Percentiles rank a stretch among this genome's conserved stretches.
phyloP scores from a whole-genome alignment of 768 basidiomycete genomes.

The Psilocybe azurescens region DNA sequence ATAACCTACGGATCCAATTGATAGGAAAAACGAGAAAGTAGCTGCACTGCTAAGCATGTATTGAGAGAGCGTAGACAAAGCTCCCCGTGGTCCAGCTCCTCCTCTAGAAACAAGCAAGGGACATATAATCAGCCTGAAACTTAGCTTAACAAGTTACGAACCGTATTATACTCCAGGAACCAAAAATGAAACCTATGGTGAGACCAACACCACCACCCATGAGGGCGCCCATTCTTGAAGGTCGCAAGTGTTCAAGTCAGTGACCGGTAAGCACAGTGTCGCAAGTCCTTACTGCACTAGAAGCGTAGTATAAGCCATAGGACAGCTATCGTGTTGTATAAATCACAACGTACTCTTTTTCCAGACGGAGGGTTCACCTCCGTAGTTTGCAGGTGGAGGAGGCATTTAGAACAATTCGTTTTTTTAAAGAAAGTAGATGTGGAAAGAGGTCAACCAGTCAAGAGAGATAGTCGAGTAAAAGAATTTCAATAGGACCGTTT shows the following conservation, averaged over 20 bases:
- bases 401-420: slow-evolving; percentile 22
- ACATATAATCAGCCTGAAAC: slow-evolving; percentile 3
- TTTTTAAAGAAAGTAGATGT: slow-evolving; percentile 5
- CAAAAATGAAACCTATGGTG: slow-evolving; percentile 97
- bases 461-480: slow-evolving; percentile 13
- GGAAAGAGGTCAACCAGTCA: slow-evolving; percentile 2
- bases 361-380: slow-evolving; percentile 73
- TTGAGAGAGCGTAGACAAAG: slow-evolving; percentile 90
- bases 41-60: slow-evolving; percentile 99
- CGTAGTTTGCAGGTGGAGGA: slow-evolving; percentile 40
- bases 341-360: slow-evolving; percentile 64
- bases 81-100: slow-evolving; percentile 91
- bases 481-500: slow-evolving; percentile 6
- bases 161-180: slow-evolving; percentile 91
- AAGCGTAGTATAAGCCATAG: not conserved
- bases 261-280: not conserved
- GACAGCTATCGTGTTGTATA: not conserved
- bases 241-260: not conserved
- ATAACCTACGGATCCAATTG: slow-evolving; percentile 82
- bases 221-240: slow-evolving; percentile 86
- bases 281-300: slow-evolving; percentile 7
- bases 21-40: slow-evolving; percentile 96
- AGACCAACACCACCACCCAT: slow-evolving; percentile 95
- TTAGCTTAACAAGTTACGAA: slow-evolving; percentile 37
- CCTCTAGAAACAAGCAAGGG: slow-evolving; percentile 50